A percentile compares a stretch with the other conserved stretches of the same genome.
Evolutionary conservation across 371 early-diverging fungal genomes (phyloP).

Genomic region (Mortierella sp.): DNA sequence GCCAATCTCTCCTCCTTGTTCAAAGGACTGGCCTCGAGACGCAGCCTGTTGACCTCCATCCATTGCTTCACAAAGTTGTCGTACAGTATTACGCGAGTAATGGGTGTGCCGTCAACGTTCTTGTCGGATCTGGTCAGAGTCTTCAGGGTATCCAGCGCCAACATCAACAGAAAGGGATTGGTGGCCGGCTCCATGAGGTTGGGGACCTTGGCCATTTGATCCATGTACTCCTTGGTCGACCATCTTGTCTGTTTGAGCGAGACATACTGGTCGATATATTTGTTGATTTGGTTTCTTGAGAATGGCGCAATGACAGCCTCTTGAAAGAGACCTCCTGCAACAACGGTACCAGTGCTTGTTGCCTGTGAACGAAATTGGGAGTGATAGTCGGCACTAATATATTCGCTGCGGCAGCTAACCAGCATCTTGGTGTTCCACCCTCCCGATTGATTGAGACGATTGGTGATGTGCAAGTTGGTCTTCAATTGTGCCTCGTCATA

Average conservation of each 20-base stretch:
- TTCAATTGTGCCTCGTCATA: neutral
- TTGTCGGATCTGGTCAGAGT: neutral
- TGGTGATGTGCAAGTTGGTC: neutral
- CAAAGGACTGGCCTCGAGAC: neutral
- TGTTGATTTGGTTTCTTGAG: constrained; percentile 9
- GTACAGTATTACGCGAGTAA: neutral
- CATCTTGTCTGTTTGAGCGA: neutral
- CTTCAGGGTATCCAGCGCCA: neutral
- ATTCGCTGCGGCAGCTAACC: constrained; percentile 1
- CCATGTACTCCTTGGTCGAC: neutral
- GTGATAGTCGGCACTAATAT: neutral
- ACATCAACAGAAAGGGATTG: neutral
- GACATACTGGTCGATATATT: constrained; percentile 11
- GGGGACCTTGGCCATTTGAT: neutral
- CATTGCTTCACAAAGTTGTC: neutral
- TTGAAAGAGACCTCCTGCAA: neutral
- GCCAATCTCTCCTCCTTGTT: neutral
- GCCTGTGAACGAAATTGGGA: neutral
- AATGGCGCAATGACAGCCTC: constrained; percentile 16
- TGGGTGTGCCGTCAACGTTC: too few relatives aligned
- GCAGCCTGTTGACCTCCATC: neutral
- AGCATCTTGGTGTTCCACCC: constrained; percentile 6
- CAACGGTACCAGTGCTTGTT: neutral
- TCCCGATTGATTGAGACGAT: neutral
- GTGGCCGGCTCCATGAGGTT: neutral